phyloP scores from a whole-genome alignment of 2,329 filamentous ascomycete species.

The Aureobasidium leucospermi region DNA sequence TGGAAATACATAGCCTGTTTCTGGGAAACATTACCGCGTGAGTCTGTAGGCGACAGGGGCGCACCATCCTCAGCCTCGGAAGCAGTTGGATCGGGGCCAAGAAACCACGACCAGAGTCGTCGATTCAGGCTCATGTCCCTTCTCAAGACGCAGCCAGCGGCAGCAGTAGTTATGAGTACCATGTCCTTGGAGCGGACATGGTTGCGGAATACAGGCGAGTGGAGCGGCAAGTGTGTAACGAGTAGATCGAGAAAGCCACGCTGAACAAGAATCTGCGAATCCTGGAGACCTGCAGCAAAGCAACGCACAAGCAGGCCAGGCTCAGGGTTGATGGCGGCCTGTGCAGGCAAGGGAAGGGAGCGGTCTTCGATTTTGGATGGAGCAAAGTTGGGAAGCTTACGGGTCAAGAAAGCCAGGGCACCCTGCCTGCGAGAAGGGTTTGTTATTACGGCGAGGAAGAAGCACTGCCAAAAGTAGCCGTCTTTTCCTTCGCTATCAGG shows the following conservation, averaged over 20 bases:
- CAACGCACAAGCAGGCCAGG: conserved; percentile 84
- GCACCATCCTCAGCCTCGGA: conserved; percentile 25
- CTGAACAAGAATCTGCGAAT: conserved; percentile 86
- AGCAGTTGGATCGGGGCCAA: conserved; percentile 62
- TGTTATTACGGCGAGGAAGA: conserved; percentile 89
- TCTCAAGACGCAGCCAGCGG: conserved; percentile 77
- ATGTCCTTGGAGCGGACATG: conserved; percentile 68
- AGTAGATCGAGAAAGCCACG: conserved; percentile 88
- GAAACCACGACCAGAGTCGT: conserved; percentile 90
- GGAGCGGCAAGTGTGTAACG: conserved; percentile 80
- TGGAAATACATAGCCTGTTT: conserved; percentile 67
- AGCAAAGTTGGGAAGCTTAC: conserved; percentile 68
- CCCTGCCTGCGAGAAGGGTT: conserved; percentile 78
- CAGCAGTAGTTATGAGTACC: conserved; percentile 72
- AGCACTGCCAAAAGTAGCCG: conserved; percentile 96
- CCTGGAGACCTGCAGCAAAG: conserved; percentile 81
- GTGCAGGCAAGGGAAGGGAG: conserved; percentile 40
- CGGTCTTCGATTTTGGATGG: conserved; percentile 20
- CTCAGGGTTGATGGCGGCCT: conserved; percentile 77
- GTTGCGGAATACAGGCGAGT: conserved; percentile 71
- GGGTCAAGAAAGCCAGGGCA: conserved; percentile 76
- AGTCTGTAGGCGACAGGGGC: conserved; percentile 18
- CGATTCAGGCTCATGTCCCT: conserved; percentile 96
- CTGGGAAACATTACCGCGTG: conserved; percentile 47
- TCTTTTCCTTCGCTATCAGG: conserved; percentile 47